phyloP scores from a whole-genome alignment of 768 basidiomycete genomes.

The Mrakia frigida region DNA sequence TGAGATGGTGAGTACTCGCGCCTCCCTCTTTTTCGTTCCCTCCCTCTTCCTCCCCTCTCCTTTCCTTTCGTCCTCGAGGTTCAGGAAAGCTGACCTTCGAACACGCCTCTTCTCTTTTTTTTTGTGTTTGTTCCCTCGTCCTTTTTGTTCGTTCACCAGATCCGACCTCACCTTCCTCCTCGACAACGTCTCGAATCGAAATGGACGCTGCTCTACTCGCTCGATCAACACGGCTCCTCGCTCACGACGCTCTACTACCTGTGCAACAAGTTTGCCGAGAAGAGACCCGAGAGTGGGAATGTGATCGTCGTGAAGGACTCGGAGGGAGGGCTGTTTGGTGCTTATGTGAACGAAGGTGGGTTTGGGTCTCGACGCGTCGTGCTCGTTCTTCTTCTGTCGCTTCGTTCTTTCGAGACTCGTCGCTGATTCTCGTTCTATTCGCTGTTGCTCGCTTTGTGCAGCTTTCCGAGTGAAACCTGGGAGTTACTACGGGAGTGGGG shows the following conservation, averaged over 20 bases:
- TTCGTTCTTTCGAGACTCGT: no score
- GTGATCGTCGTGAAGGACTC: slow-evolving; percentile 65
- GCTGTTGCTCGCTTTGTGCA: no score
- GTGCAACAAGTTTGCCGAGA: slow-evolving; percentile 38
- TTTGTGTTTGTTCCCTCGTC: not conserved
- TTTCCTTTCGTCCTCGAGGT: not conserved
- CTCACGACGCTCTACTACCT: slow-evolving; percentile 72
- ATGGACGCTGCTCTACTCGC: slow-evolving; percentile 79
- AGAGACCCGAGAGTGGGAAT: slow-evolving; percentile 47
- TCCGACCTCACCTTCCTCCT: slow-evolving; percentile 67
- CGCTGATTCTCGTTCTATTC: not conserved
- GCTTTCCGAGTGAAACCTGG: slow-evolving; percentile 53
- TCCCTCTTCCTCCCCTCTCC: not conserved
- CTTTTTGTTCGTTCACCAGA: slow-evolving; percentile 45
- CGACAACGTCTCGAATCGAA: slow-evolving; percentile 62
- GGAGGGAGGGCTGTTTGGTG: slow-evolving; percentile 67
- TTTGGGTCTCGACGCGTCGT: not conserved
- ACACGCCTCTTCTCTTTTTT: no score
- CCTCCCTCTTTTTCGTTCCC: no score
- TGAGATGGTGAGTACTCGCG: slow-evolving; percentile 31
- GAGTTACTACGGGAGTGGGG: slow-evolving; percentile 81
- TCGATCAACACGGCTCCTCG: slow-evolving; percentile 93
- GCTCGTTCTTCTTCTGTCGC: no score
- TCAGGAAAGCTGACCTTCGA: not conserved
- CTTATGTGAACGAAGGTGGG: slow-evolving; percentile 68